Base-by-base conservation (phyloP, 768 basidiomycete species). In the Naganishia kalamii region DNA sequence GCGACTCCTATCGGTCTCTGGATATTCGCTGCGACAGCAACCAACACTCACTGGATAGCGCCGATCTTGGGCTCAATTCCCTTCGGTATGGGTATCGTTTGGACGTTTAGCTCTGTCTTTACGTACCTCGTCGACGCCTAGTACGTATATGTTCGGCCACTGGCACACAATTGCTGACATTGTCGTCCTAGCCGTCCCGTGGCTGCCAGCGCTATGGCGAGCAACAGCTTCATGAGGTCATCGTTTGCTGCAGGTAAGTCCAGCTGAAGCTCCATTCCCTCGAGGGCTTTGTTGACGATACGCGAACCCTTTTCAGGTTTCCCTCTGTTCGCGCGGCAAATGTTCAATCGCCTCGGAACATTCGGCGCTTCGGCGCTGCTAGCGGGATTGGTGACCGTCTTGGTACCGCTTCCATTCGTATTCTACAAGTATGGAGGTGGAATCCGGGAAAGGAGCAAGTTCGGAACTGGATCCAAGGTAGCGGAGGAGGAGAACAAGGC, bases 291-390 rank as follows among this genome's bases (percentile, higher is more conserved):
- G 48, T 6, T 25, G 10, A 29, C 37, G n/a, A 12, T 3, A 64
- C 73, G 17, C 19, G 6, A n/a, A 15, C 43, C 5, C 72, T 37
- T 23, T 15, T 13, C 19, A 57, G 54, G 76, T 1, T 85, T 85
- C 70, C 84, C 85, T 1, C 72, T 85, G 25, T 84, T 84, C 60
- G 83, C 84, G 0, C 78, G 77, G 1, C 79, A 81, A 32, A 82
- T 85, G 84, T 86, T 83, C 66, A 65, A 74, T 12, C 69, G 76
- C 4, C 73, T 89, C 5, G 87, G 88, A 0, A 85, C 86, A 0
- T 86, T 87, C 0, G 88, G 88, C 0, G 87, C 86, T 0, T 86
- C 85, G 0, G 87, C 85, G 15, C 80, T 88, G n/a, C 71, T 89
- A 19, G 88, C 85, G 0, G 87, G 87, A 0, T 72, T 89, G 12